Conservation (phyloP, 139 green algal genomes). For the Spirogloea muscicola region DNA sequence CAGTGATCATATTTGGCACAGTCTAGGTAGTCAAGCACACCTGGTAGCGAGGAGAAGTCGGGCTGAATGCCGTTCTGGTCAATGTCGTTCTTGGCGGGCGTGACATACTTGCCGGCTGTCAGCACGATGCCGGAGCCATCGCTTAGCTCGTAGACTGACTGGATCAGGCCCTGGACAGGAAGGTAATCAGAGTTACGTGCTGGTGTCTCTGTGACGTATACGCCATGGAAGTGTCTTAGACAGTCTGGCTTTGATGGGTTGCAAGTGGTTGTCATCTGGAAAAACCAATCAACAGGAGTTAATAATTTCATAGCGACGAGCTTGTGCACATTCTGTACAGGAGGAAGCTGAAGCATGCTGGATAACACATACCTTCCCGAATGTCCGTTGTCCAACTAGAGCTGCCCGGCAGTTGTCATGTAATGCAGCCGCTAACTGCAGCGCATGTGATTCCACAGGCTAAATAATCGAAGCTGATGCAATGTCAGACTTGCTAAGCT, state of each 20-base stretch:
- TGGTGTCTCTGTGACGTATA: neutral
- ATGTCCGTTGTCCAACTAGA: conserved; percentile 76
- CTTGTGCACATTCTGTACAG: too few species aligned
- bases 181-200: neutral
- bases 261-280: too few species aligned
- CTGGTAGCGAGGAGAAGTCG: too few species aligned
- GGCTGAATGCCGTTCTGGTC: conserved; percentile 65
- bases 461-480: too few species aligned
- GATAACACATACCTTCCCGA: conserved; percentile 84
- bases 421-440: conserved; percentile 75
- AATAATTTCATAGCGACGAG: too few species aligned
- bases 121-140: conserved; percentile 84
- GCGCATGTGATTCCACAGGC: too few species aligned
- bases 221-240: neutral
- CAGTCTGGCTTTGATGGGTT: neutral
- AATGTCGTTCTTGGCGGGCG: conserved; percentile 68
- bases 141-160: conserved; percentile 89
- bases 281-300: too few species aligned
- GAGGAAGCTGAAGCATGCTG: too few species aligned
- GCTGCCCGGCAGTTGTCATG: conserved; percentile 87
- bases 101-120: conserved; percentile 94
- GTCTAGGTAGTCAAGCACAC: too few species aligned
- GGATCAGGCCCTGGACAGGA: conserved; percentile 73
- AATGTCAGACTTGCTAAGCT: too few species aligned
- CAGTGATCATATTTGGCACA: too few species aligned